Evolutionary conservation across 2,329 filamentous ascomycete genomes (phyloP).

Genomic region (Massarina eburnea): DNA sequence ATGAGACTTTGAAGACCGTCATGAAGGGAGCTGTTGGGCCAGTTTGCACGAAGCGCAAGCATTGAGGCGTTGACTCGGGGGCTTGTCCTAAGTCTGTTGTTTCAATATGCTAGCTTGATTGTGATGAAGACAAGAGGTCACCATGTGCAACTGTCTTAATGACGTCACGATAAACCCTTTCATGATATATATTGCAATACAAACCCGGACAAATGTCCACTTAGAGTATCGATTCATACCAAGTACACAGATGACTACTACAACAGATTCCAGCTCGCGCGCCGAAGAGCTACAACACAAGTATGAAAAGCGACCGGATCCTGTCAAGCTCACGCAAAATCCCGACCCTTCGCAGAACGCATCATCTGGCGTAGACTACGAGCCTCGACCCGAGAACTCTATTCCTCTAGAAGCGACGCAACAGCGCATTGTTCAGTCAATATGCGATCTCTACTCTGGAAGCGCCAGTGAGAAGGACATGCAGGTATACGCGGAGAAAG

Average conservation of each 20-base stretch:
- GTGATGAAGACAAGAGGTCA: neutral
- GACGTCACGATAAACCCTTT: neutral
- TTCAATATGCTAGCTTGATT: neutral
- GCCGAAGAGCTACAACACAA: conserved; percentile 12
- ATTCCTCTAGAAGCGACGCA: conserved; percentile 22
- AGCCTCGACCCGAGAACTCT: conserved; percentile 26
- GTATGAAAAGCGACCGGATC: conserved; percentile 26
- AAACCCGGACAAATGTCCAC: neutral
- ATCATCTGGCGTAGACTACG: conserved; percentile 33
- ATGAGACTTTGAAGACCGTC: conserved; percentile 18
- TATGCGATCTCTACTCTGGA: conserved; percentile 50
- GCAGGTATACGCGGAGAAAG: conserved; percentile 50
- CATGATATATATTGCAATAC: neutral
- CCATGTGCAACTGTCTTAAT: neutral
- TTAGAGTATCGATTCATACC: neutral
- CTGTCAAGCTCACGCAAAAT: conserved; percentile 33
- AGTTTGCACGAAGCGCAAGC: neutral
- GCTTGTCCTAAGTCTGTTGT: too few species aligned
- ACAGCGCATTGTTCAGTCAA: conserved; percentile 47
- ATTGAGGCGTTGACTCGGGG: too few species aligned
- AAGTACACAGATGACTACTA: neutral
- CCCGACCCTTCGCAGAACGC: conserved; percentile 26
- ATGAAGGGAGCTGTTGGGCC: conserved; percentile 11
- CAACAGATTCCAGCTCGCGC: conserved; percentile 5
- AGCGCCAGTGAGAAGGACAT: conserved; percentile 53